Conservation (phyloP, 2,329 filamentous ascomycete genomes). For the Nothopassalora personata region DNA sequence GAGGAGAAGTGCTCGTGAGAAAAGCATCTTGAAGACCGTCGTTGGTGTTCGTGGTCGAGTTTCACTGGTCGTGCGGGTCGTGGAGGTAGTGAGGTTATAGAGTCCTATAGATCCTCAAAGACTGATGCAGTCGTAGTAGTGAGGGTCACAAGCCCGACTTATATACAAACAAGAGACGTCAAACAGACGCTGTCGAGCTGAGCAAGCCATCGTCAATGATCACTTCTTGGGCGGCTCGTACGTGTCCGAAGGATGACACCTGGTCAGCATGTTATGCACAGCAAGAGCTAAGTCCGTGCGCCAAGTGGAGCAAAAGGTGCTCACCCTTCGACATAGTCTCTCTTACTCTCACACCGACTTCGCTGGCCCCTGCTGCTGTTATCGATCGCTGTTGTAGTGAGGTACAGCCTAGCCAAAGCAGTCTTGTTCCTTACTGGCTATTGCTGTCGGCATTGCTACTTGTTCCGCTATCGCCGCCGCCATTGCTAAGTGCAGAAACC, state of each 20-base stretch:
- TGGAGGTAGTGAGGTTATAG: background rate
- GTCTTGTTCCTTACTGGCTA: no score
- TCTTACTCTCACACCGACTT: no score
- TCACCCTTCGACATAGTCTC: no score
- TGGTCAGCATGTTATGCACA: background rate
- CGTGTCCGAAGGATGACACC: background rate
- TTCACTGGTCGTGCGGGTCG: background rate
- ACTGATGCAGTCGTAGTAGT: background rate
- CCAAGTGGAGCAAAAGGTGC: no score
- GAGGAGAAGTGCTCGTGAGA: conserved; percentile 1
- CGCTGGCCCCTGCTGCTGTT: no score
- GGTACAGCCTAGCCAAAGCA: no score
- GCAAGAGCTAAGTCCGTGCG: background rate
- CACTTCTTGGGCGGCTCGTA: background rate
- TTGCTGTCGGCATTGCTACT: no score
- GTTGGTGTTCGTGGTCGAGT: background rate
- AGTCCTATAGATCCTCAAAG: background rate
- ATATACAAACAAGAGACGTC: background rate
- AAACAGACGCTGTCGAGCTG: background rate
- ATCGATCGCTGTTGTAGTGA: no score
- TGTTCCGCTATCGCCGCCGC: no score
- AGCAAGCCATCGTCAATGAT: background rate
- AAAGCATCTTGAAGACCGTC: background rate
- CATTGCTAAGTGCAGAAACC: no score
- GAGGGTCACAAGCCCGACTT: background rate